These are phyloP conservation scores for Epichloe hybrida DNA, from an alignment of 2,329 filamentous ascomycete genomes.

Conservation along the genomic window DNA sequence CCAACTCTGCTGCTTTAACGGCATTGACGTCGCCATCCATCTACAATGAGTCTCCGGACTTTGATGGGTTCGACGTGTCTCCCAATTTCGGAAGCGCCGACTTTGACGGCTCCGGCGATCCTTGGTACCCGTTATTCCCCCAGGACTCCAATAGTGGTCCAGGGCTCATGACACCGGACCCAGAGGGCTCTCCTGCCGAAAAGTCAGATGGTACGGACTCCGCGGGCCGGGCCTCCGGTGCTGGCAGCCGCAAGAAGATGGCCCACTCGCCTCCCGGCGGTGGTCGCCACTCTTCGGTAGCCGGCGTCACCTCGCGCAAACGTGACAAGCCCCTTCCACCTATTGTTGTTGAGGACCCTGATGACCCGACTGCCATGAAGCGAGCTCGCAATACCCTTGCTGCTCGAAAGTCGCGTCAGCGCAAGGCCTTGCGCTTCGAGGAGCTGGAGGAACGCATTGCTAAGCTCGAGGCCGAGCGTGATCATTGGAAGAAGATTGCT, in stretches of 20 bases:
- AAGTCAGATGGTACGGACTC: constrained; percentile 36
- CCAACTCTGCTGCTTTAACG: constrained; percentile 70
- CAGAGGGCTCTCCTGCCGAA: constrained; percentile 29
- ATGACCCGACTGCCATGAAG: constrained; percentile 72
- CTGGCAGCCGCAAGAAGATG: constrained; percentile 34
- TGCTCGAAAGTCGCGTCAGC: constrained; percentile 81
- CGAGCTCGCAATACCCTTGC: constrained; percentile 87
- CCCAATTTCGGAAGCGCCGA: constrained; percentile 57
- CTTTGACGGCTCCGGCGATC: constrained; percentile 34
- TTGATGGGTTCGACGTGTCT: constrained; percentile 64
- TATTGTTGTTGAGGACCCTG: constrained; percentile 61
- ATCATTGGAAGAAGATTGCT: constrained; percentile 50
- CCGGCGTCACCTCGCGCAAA: constrained; percentile 60
- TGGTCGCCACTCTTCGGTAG: constrained; percentile 50
- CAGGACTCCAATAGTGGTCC: constrained; percentile 23
- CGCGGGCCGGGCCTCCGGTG: constrained; percentile 22
- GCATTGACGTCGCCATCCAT: constrained; percentile 75
- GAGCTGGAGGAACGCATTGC: constrained; percentile 61
- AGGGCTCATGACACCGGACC: constrained; percentile 11
- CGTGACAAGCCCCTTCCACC: constrained; percentile 70
- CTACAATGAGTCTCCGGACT: constrained; percentile 63
- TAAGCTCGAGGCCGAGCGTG: constrained; percentile 52
- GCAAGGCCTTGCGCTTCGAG: constrained; percentile 66
- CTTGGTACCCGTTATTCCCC: constrained; percentile 66
- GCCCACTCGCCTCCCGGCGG: constrained; percentile 27